Conservation (phyloP, 1,284 basidiomycete genomes). For the Fomes fomentarius region DNA sequence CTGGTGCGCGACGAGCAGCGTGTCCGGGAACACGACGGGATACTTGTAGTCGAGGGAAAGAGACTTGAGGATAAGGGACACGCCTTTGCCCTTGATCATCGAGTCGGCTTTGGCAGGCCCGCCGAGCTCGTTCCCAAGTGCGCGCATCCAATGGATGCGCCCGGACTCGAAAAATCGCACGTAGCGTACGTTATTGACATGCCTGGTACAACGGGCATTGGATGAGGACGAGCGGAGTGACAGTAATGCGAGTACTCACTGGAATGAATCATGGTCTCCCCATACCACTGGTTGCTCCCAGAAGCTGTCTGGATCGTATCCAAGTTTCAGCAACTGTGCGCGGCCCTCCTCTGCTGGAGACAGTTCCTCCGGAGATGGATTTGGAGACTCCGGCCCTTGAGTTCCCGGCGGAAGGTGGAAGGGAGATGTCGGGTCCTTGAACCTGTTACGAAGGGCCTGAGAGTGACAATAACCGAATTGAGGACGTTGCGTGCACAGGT, state of each 20-base stretch:
- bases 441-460: slow-evolving; percentile 55
- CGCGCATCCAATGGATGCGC: slow-evolving; percentile 65
- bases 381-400: slow-evolving; percentile 61
- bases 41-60: slow-evolving; percentile 65
- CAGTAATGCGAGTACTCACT: slow-evolving; percentile 46
- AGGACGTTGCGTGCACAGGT: too few relatives aligned
- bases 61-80: slow-evolving; percentile 74
- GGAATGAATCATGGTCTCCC: slow-evolving; percentile 78
- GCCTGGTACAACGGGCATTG: slow-evolving; percentile 43
- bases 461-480: not conserved
- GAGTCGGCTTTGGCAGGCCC: slow-evolving; percentile 54
- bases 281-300: slow-evolving; percentile 75
- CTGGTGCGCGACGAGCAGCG: slow-evolving; percentile 66
- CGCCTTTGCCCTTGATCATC: slow-evolving; percentile 62
- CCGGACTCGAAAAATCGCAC: slow-evolving; percentile 67
- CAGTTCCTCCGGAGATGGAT: slow-evolving; percentile 35
- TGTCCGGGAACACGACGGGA: slow-evolving; percentile 75
- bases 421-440: slow-evolving; percentile 67
- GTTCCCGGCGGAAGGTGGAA: slow-evolving; percentile 65
- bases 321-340: slow-evolving; percentile 46
- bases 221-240: not conserved
- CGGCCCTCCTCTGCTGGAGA: slow-evolving; percentile 42
- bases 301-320: slow-evolving; percentile 63
- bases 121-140: slow-evolving; percentile 59
- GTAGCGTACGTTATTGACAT: slow-evolving; percentile 79